Evolutionary conservation across 2,329 filamentous ascomycete species (phyloP).

Genomic region (Simplicillium aogashimaense): DNA sequence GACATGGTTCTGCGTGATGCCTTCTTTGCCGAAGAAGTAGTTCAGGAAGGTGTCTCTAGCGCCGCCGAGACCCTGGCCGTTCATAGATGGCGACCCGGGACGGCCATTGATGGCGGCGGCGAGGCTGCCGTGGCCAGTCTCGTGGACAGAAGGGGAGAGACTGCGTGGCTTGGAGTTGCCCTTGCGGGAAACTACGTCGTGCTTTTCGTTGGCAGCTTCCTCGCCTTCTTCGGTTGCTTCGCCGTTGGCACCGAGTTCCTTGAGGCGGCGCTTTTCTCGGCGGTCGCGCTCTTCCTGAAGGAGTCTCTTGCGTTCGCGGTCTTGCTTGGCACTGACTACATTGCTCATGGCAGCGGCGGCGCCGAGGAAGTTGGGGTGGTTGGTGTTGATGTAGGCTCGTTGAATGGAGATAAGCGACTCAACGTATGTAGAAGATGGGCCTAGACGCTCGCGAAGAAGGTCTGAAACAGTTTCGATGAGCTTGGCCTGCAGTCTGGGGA

Average conservation of each 20-base stretch:
- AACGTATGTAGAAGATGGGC: constrained; percentile 82
- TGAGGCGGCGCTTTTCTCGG: constrained; percentile 71
- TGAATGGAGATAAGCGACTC: constrained; percentile 97
- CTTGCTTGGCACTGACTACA: constrained; percentile 89
- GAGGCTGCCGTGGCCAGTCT: constrained; percentile 53
- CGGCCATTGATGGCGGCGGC: constrained; percentile 60
- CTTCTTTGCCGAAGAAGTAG: constrained; percentile 98
- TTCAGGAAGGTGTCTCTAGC: constrained; percentile 89
- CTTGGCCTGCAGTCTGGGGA: constrained; percentile 87
- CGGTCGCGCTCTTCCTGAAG: constrained; percentile 79
- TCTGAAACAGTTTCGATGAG: constrained; percentile 98
- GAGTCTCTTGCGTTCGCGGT: constrained; percentile 75
- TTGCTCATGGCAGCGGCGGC: constrained; percentile 96
- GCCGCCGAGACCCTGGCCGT: constrained; percentile 47
- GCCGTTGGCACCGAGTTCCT: constrained; percentile 78
- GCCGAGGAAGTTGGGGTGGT: constrained; percentile 96
- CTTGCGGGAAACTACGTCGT: constrained; percentile 40
- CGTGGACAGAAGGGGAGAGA: constrained; percentile 70
- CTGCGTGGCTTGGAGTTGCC: constrained; percentile 46
- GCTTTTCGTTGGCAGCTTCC: constrained; percentile 34
- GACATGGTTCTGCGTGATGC: constrained; percentile 33
- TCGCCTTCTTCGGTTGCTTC: constrained; percentile 60
- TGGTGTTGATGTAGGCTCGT: constrained; percentile 97
- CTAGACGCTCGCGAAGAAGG: constrained; percentile 81
- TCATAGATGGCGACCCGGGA: constrained; percentile 52